Conservation (phyloP, 2,329 filamentous ascomycete species). For the Aspergillus viridinutans region DNA sequence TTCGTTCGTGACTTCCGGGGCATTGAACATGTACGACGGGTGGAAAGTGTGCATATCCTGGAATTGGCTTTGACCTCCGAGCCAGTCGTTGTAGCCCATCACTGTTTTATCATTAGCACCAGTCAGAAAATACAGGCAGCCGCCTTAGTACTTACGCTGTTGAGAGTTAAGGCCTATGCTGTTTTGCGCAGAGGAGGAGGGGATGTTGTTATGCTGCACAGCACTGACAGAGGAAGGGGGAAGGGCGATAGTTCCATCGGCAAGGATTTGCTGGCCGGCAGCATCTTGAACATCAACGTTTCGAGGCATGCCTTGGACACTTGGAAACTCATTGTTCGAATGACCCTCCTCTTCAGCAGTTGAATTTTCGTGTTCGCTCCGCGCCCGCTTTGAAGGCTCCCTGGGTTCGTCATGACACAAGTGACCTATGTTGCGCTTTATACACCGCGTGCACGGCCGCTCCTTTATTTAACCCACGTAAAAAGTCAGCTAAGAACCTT, state of each 20-base stretch:
- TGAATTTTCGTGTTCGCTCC: slow-evolving; percentile 57
- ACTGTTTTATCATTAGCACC: slow-evolving; percentile 50
- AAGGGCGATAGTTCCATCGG: slow-evolving; percentile 44
- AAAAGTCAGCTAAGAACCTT: slow-evolving; percentile 29
- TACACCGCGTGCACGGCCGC: slow-evolving; percentile 92
- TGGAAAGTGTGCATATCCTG: slow-evolving; percentile 94
- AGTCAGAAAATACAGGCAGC: slow-evolving; percentile 3
- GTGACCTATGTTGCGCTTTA: slow-evolving; percentile 98
- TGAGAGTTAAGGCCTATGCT: slow-evolving; percentile 61
- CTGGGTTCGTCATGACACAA: slow-evolving; percentile 96
- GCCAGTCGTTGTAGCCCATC: slow-evolving; percentile 79
- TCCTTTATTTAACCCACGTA: slow-evolving; percentile 54
- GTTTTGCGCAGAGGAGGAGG: slow-evolving; percentile 62
- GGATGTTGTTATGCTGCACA: slow-evolving; percentile 60
- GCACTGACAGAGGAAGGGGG: slow-evolving; percentile 49
- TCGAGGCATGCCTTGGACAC: slow-evolving; percentile 47
- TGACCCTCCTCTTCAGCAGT: slow-evolving; percentile 57
- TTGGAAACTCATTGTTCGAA: slow-evolving; percentile 42
- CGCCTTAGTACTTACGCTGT: slow-evolving; percentile 60
- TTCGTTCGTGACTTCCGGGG: slow-evolving; percentile 92
- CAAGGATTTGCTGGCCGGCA: slow-evolving; percentile 41
- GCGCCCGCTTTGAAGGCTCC: slow-evolving; percentile 78
- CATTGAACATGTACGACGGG: slow-evolving; percentile 89
- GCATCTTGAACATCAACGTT: slow-evolving; percentile 57
- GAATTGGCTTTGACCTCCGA: slow-evolving; percentile 73